Percentiles rank a stretch among this genome's conserved stretches.
Evolutionary conservation across 768 basidiomycete species (phyloP).

Genomic region (Tricholoma bakamatsutake): DNA sequence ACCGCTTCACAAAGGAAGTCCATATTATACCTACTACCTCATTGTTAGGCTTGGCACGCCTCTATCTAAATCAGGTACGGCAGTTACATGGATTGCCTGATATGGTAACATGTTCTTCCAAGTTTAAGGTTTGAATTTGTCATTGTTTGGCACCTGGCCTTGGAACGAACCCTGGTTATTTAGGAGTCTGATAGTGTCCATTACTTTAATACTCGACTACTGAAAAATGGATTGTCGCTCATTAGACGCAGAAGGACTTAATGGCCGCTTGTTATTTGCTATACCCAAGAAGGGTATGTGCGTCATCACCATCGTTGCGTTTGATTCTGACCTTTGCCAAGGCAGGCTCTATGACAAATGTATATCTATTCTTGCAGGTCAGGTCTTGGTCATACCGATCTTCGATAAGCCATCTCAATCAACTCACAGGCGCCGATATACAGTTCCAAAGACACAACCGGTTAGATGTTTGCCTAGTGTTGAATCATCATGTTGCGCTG

Average conservation of each 20-base stretch:
- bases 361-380: slow-evolving; percentile 77
- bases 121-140: too few species aligned
- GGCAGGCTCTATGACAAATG: slow-evolving; percentile 84
- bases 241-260: slow-evolving; percentile 67
- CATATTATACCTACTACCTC: too few species aligned
- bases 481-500: slow-evolving; percentile 94
- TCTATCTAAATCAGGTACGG: too few species aligned
- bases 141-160: too few species aligned
- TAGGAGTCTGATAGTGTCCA: too few species aligned
- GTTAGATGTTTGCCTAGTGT: slow-evolving; percentile 89
- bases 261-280: slow-evolving; percentile 86
- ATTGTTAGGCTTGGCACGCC: too few species aligned
- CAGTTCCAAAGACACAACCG: slow-evolving; percentile 85
- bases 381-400: slow-evolving; percentile 11
- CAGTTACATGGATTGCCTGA: too few species aligned
- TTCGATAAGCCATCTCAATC: slow-evolving; percentile 5
- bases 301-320: not conserved
- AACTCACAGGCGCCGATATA: slow-evolving; percentile 78
- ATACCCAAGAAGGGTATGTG: slow-evolving; percentile 91
- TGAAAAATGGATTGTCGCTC: not conserved
- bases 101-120: too few species aligned
- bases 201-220: not conserved
- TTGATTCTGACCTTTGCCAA: slow-evolving; percentile 1
- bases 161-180: too few species aligned
- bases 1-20: too few species aligned